Evolutionary conservation across 495 filamentous ascomycete genomes (phyloP).

Genomic region (Penicillium goetzii): DNA sequence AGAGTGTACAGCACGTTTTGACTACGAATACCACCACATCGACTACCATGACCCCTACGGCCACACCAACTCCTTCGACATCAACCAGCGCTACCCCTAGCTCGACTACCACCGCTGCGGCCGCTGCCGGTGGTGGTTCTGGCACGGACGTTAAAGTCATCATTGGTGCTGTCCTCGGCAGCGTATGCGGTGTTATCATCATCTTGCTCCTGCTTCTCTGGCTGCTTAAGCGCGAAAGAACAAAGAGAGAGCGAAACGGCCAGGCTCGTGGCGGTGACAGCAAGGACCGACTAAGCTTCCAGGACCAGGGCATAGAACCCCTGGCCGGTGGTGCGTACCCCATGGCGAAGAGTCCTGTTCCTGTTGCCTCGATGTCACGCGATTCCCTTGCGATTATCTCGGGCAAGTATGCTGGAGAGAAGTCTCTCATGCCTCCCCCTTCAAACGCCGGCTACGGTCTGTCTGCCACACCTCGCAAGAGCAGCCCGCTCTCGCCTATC

Average conservation of each 20-base stretch:
- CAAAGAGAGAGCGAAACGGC: constrained; percentile 56
- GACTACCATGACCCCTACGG: constrained; percentile 20
- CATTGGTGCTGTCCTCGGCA: constrained; percentile 79
- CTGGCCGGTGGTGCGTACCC: constrained; percentile 47
- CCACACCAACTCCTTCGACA: constrained; percentile 40
- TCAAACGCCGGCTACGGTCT: constrained; percentile 31
- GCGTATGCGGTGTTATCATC: constrained; percentile 70
- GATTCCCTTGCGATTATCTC: constrained; percentile 51
- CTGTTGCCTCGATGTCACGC: constrained; percentile 50
- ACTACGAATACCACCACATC: constrained; percentile 46
- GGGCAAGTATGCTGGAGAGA: constrained; percentile 46
- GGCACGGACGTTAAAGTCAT: constrained; percentile 56
- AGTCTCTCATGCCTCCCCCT: constrained; percentile 34
- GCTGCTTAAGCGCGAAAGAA: constrained; percentile 64
- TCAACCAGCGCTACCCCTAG: constrained; percentile 36
- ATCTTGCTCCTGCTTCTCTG: constrained; percentile 71
- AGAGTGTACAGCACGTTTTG: constrained; percentile 41
- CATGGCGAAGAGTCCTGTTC: constrained; percentile 48
- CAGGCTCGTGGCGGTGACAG: constrained; percentile 59
- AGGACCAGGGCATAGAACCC: constrained; percentile 62
- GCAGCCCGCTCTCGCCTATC: constrained; percentile 41
- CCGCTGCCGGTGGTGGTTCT: constrained; percentile 32
- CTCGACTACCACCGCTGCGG: constrained; percentile 41
- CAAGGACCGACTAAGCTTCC: constrained; percentile 65
- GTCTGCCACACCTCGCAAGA: constrained; percentile 24